phyloP scores from a whole-genome alignment of 2,329 filamentous ascomycete genomes.

The Penicillium polonicum region DNA sequence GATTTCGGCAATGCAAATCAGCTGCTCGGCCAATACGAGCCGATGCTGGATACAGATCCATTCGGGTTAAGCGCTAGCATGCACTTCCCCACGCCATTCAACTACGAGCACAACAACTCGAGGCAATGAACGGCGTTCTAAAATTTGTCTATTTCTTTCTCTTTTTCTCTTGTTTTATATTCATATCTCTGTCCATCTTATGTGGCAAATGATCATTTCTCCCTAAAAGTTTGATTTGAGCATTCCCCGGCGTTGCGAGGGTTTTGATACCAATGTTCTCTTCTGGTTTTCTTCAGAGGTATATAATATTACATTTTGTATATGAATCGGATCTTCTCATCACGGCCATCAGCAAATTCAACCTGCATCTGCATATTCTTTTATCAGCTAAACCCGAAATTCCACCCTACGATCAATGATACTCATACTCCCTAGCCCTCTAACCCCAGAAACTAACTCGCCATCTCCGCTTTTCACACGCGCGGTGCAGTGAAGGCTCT shows the following conservation, averaged over 20 bases:
- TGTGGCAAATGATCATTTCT: constrained; percentile 11
- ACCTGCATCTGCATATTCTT: neutral
- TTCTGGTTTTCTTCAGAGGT: constrained; percentile 12
- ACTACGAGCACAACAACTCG: constrained; percentile 43
- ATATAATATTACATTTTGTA: constrained; percentile 16
- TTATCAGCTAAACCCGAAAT: neutral
- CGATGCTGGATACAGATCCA: constrained; percentile 86
- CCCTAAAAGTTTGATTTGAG: constrained; percentile 33
- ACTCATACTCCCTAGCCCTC: too few relatives aligned
- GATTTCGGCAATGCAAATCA: constrained; percentile 49
- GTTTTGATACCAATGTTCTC: constrained; percentile 35
- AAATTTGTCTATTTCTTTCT: neutral
- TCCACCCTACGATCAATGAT: neutral
- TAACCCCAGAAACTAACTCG: too few relatives aligned
- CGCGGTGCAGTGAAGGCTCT: neutral
- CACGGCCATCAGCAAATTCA: neutral
- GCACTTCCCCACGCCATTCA: constrained; percentile 85
- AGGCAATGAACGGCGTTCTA: constrained; percentile 27
- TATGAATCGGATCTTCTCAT: constrained; percentile 6
- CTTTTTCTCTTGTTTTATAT: constrained; percentile 5
- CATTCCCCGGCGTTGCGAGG: constrained; percentile 35
- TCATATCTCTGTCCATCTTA: constrained; percentile 3
- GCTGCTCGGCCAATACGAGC: constrained; percentile 72
- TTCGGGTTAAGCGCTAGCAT: constrained; percentile 92
- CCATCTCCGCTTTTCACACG: neutral